Evolutionary conservation across 2,329 filamentous ascomycete species (phyloP).

Genomic region (Fusarium gaditjirri): DNA sequence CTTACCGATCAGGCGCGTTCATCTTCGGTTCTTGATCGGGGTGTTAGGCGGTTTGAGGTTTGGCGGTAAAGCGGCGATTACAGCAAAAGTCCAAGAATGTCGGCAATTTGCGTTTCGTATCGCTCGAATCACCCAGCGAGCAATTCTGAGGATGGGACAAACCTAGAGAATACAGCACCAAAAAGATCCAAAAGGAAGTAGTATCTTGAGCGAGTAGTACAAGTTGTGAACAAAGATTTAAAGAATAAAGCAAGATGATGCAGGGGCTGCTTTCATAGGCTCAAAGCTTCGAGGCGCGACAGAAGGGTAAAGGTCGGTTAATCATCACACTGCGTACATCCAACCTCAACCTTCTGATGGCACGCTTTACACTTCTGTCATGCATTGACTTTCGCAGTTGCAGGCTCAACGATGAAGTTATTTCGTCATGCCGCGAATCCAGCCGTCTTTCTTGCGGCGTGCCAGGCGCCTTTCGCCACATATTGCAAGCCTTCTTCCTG

Average conservation of each 20-base stretch:
- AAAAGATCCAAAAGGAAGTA: constrained; percentile 7
- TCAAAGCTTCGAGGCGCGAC: constrained; percentile 17
- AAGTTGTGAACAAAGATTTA: constrained; percentile 20
- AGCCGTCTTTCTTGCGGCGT: constrained; percentile 65
- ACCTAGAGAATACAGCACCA: background rate
- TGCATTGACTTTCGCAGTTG: constrained; percentile 1
- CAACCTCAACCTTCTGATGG: background rate
- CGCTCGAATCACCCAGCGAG: background rate
- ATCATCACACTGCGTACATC: constrained; percentile 11
- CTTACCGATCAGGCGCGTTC: constrained; percentile 68
- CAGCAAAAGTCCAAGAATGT: constrained; percentile 11
- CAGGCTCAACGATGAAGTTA: constrained; percentile 20
- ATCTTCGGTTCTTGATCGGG: constrained; percentile 49
- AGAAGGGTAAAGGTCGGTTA: constrained; percentile 48
- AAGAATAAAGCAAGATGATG: constrained; percentile 28
- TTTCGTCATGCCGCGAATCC: constrained; percentile 69
- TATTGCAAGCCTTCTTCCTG: constrained; percentile 69
- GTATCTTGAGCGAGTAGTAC: background rate
- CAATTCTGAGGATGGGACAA: background rate
- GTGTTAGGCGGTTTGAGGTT: constrained; percentile 16
- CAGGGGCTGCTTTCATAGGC: constrained; percentile 22
- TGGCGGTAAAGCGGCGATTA: constrained; percentile 37
- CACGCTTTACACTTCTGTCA: background rate
- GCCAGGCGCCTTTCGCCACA: constrained; percentile 65
- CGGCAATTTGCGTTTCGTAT: background rate